phyloP scores from a whole-genome alignment of 2,329 filamentous ascomycete genomes.

The Pezicula carpinea region DNA sequence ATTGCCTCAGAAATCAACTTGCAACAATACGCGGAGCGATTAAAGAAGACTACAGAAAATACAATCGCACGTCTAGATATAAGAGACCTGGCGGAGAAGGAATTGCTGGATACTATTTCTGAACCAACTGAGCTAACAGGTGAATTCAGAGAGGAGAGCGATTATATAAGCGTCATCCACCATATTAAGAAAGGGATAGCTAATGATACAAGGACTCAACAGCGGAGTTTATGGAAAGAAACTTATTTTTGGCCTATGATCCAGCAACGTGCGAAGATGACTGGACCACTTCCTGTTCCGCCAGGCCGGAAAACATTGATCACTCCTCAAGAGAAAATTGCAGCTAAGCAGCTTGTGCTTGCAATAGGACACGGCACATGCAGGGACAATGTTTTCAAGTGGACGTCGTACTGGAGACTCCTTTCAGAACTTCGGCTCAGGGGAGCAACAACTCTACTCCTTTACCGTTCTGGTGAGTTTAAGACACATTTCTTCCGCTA shows the following conservation, averaged over 20 bases:
- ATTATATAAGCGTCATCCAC: slow-evolving; percentile 8
- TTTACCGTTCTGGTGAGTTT: slow-evolving; percentile 13
- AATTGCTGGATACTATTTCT: slow-evolving; percentile 9
- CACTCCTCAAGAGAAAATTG: slow-evolving; percentile 13
- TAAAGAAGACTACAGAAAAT: neutral
- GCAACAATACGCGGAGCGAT: neutral
- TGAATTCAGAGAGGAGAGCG: slow-evolving; percentile 14
- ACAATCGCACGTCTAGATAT: slow-evolving; percentile 5
- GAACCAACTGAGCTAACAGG: slow-evolving; percentile 11
- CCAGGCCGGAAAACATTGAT: slow-evolving; percentile 7
- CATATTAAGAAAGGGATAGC: slow-evolving; percentile 12
- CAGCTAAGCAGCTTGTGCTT: slow-evolving; percentile 10
- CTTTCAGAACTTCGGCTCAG: slow-evolving; percentile 11
- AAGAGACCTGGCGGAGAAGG: slow-evolving; percentile 8
- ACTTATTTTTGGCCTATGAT: slow-evolving; percentile 18
- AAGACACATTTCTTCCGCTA: slow-evolving; percentile 9
- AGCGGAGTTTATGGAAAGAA: slow-evolving; percentile 11
- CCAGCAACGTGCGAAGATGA: slow-evolving; percentile 13
- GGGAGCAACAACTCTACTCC: slow-evolving; percentile 10
- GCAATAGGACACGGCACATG: slow-evolving; percentile 6
- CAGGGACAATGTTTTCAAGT: slow-evolving; percentile 14
- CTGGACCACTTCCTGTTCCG: slow-evolving; percentile 10
- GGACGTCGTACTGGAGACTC: slow-evolving; percentile 14
- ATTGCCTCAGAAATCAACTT: slow-evolving; percentile 1
- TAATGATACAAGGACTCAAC: slow-evolving; percentile 7